phyloP scores from a whole-genome alignment of 1,284 basidiomycete species.

The Ceratobasidium sp. region DNA sequence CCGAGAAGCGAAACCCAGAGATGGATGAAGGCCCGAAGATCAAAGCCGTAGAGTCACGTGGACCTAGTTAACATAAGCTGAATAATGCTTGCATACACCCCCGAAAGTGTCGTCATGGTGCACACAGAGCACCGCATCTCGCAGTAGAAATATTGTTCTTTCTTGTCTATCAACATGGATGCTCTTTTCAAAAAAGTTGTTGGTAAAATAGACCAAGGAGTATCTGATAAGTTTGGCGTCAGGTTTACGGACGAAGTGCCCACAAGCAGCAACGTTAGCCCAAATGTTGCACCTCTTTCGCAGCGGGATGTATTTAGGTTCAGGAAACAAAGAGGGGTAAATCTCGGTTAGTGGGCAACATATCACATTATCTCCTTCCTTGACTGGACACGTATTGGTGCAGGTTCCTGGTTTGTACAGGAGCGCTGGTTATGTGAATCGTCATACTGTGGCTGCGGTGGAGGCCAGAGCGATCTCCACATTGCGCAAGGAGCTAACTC shows the following conservation, averaged over 20 bases:
- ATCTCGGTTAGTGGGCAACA: conserved; percentile 65
- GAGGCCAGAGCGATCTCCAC: conserved; percentile 73
- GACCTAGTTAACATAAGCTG: neutral
- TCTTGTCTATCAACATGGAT: neutral
- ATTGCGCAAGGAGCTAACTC: conserved; percentile 68
- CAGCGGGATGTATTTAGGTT: conserved; percentile 61
- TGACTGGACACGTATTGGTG: conserved; percentile 13
- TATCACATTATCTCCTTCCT: conserved; percentile 44
- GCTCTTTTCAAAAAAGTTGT: conserved; percentile 16
- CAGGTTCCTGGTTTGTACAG: conserved; percentile 77
- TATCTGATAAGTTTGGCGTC: conserved; percentile 13
- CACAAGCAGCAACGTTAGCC: neutral
- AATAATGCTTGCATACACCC: conserved; percentile 24
- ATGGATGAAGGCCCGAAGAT: neutral
- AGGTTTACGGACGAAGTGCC: neutral
- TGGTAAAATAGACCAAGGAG: conserved; percentile 25
- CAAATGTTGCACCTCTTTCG: conserved; percentile 27
- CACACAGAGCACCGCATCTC: neutral
- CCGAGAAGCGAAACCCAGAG: neutral
- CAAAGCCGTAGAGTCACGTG: conserved; percentile 14
- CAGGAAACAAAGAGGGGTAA: conserved; percentile 80
- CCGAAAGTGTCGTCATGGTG: conserved; percentile 4
- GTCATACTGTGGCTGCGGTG: conserved; percentile 38
- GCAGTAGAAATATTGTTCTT: neutral
- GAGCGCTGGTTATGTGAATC: conserved; percentile 56